phyloP scores from a whole-genome alignment of 257 asterid species.

The Prunella vulgaris region DNA sequence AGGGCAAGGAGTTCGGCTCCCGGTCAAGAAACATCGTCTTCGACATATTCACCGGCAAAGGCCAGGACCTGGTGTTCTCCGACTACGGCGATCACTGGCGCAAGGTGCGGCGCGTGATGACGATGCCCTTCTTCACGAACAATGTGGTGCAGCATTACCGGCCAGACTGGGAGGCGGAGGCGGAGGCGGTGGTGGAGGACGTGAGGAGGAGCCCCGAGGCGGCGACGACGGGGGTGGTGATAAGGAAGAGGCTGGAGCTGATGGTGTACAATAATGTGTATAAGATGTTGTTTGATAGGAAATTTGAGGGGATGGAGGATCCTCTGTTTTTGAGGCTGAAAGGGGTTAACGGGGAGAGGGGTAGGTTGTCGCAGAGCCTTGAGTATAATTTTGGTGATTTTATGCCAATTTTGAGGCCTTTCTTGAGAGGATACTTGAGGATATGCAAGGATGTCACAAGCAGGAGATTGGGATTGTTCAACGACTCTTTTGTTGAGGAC shows the following conservation, averaged over 20 bases:
- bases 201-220: constrained; percentile 47
- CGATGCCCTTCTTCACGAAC: constrained; percentile 69
- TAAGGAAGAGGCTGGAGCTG: constrained; percentile 57
- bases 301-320: constrained; percentile 64
- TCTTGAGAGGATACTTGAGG: constrained; percentile 58
- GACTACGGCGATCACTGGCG: constrained; percentile 83
- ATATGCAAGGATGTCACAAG: constrained; percentile 56
- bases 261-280: constrained; percentile 74
- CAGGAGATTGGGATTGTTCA: constrained; percentile 54
- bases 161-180: constrained; percentile 63
- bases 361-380: constrained; percentile 65
- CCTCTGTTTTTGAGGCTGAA: constrained; percentile 56
- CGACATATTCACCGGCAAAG: constrained; percentile 72
- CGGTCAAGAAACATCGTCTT: constrained; percentile 63
- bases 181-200: constrained; percentile 47
- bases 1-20: constrained; percentile 71
- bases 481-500: constrained; percentile 50
- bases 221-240: constrained; percentile 43
- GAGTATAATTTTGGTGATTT: constrained; percentile 82
- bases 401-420: constrained; percentile 69
- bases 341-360: constrained; percentile 66
- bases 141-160: constrained; percentile 71
- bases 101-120: constrained; percentile 62
- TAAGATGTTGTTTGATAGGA: constrained; percentile 58
- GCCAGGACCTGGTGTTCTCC: constrained; percentile 71